phyloP scores from a whole-genome alignment of 2,329 filamentous ascomycete species.

The Aspergillus sp. region DNA sequence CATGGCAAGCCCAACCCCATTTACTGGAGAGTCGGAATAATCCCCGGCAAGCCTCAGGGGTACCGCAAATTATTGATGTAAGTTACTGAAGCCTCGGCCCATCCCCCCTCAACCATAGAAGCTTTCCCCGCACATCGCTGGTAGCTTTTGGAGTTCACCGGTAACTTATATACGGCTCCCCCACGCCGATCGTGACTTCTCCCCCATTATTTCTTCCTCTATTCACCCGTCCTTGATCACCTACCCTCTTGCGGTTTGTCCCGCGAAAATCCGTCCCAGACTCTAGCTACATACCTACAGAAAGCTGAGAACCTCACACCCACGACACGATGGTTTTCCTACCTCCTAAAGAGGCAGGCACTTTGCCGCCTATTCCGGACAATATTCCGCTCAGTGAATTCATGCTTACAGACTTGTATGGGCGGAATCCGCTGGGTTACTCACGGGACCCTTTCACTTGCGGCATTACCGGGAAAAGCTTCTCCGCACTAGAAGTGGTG shows the following conservation, averaged over 20 bases:
- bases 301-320: not conserved
- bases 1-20: not conserved
- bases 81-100: not conserved
- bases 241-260: not conserved
- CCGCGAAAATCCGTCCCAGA: not conserved
- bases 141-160: not conserved
- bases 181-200: not conserved
- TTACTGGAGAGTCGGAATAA: not conserved
- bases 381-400: slow-evolving; percentile 74
- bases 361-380: slow-evolving; percentile 64
- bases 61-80: not conserved
- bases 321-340: slow-evolving; percentile 48
- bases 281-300: not conserved
- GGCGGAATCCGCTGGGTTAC: slow-evolving; percentile 62
- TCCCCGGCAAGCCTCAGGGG: not conserved
- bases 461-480: slow-evolving; percentile 69
- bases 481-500: slow-evolving; percentile 63
- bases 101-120: not conserved
- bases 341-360: slow-evolving; percentile 41
- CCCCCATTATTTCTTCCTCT: slow-evolving; percentile 1
- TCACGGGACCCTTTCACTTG: slow-evolving; percentile 75
- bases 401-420: slow-evolving; percentile 71
- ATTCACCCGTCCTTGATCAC: not conserved
- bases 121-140: slow-evolving; percentile 17
- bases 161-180: not conserved